Percentiles rank a stretch among this genome's conserved stretches.
Evolutionary conservation across 2,329 filamentous ascomycete species (phyloP).

Genomic region (Nemania serpens): DNA sequence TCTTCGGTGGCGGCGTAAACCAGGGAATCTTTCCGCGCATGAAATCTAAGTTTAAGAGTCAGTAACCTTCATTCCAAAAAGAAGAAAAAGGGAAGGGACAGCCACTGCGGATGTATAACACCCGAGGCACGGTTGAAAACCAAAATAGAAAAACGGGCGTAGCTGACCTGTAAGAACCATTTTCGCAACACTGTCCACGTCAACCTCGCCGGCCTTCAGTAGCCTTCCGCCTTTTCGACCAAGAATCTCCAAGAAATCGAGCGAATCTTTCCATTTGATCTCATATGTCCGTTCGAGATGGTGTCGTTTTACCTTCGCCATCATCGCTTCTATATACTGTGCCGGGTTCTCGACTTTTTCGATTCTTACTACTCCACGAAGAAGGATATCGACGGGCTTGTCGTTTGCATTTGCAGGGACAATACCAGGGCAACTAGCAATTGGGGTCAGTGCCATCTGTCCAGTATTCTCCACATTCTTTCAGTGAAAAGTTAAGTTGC

Average conservation of each 20-base stretch:
- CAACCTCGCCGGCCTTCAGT: conserved; percentile 90
- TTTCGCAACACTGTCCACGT: conserved; percentile 92
- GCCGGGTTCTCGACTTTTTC: conserved; percentile 97
- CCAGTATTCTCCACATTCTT: neutral
- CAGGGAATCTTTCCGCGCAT: conserved; percentile 93
- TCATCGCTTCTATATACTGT: conserved; percentile 87
- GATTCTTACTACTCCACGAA: conserved; percentile 89
- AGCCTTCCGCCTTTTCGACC: conserved; percentile 86
- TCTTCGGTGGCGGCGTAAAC: conserved; percentile 80
- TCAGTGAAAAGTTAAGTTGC: neutral
- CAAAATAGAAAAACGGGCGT: neutral
- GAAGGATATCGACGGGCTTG: conserved; percentile 82
- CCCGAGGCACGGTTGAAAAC: too few relatives aligned
- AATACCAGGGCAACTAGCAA: conserved; percentile 77
- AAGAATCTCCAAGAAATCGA: conserved; percentile 84
- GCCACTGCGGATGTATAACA: too few relatives aligned
- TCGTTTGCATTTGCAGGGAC: conserved; percentile 87
- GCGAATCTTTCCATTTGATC: conserved; percentile 75
- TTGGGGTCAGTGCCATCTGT: neutral
- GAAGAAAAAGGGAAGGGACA: neutral
- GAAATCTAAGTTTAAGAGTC: conserved; percentile 63
- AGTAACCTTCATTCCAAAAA: neutral
- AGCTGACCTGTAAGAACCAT: conserved; percentile 76
- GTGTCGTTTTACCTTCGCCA: conserved; percentile 78
- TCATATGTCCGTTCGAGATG: conserved; percentile 95